Base-by-base conservation (phyloP, 345 rosid genomes). In the Hypericum perforatum region DNA sequence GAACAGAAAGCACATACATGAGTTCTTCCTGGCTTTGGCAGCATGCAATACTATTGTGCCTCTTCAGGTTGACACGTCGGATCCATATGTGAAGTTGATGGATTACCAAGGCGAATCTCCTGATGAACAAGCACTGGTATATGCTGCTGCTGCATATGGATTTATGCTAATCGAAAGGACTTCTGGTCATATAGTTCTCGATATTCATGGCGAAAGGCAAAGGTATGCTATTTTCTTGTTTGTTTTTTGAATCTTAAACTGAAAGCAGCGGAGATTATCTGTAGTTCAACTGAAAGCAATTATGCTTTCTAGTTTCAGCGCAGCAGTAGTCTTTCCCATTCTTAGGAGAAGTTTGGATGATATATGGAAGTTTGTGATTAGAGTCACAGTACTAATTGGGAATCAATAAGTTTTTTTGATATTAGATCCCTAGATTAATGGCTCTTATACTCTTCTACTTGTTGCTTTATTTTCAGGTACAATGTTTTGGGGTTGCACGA, bases 51-150 rank as follows among this genome's bases (percentile, higher is more conserved):
- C 99, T 5, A 86, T 94, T 62, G 97, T 89, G 49, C 99, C 99
- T 32, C 79, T 94, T 39, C 43, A 73, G 32, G 54, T 67, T 46
- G 89, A 79, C 63, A 76, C 91, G 43, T 61, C 94, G 52, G 87
- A 86, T 67, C 89, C 84, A 5, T 41, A 43, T 9, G 78, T 77
- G 52, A 86, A 82, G 78, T 67, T 86, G 65, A 75, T 89, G 37
- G 99, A 89, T 74, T 94, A 94, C 65, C 99, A 94, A 72, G 99
- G 99, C 53, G 99, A 94, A 74, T 94, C 99, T 54, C 99, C 99
- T 45, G 99, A 94, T 71, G 99, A 89, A 63, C 99, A 94, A 70
- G 99, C 99, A 47, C 66, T 94, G 64, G 91, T 74, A 62, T 89
- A 84, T 81, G 95, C 99, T 53, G 99, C 99, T 61, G 97, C 99